These are phyloP conservation scores for Fomitopsis betulina DNA, from an alignment of 1,284 basidiomycete genomes.

Conservation along the genomic window DNA sequence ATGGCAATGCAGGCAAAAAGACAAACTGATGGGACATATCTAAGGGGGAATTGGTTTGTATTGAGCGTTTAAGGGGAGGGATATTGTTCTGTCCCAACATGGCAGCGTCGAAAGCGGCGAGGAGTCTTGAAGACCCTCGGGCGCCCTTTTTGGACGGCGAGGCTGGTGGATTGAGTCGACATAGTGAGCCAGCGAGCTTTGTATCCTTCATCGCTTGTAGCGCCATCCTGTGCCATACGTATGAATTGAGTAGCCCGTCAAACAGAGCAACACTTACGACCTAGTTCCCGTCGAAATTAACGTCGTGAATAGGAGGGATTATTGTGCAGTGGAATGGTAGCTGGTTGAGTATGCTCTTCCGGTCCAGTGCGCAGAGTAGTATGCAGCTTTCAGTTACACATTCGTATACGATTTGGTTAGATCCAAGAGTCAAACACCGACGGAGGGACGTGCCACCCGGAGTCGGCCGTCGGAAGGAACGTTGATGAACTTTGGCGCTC, in stretches of 20 bases:
- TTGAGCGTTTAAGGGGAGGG: neutral
- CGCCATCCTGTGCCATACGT: neutral
- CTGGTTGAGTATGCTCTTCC: no score
- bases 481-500: neutral
- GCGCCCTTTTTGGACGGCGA: conserved; percentile 6
- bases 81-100: conserved; percentile 1
- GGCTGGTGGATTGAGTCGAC: conserved; percentile 13
- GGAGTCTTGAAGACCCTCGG: conserved; percentile 16
- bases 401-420: no score
- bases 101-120: conserved; percentile 20
- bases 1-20: no score
- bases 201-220: conserved; percentile 10
- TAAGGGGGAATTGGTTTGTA: neutral
- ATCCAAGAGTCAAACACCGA: neutral
- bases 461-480: no score
- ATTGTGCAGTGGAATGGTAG: no score
- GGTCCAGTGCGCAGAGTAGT: no score
- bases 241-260: no score
- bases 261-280: no score
- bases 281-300: no score
- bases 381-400: no score
- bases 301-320: no score
- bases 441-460: neutral
- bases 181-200: conserved; percentile 9
- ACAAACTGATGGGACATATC: neutral